phyloP scores from a whole-genome alignment of 2,329 filamentous ascomycete species.

The Canariomyces notabilis region DNA sequence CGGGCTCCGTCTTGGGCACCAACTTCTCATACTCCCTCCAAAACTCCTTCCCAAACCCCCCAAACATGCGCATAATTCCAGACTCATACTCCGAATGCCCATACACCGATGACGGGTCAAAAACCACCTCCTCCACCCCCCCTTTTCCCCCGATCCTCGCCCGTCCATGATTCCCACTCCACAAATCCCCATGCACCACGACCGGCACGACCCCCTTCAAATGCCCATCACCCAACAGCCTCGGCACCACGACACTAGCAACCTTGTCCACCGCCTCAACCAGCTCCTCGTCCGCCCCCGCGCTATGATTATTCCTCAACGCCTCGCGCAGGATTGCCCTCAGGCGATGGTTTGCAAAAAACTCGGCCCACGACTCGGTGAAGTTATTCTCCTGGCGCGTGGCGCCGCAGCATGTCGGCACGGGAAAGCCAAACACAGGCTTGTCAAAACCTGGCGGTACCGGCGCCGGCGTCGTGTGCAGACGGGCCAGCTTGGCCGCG shows the following conservation, averaged over 20 bases:
- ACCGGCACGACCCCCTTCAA: slow-evolving; percentile 67
- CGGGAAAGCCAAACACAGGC: slow-evolving; percentile 77
- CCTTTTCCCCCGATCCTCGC: slow-evolving; percentile 56
- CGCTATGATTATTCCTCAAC: slow-evolving; percentile 55
- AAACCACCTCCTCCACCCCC: slow-evolving; percentile 68
- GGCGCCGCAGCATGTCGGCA: slow-evolving; percentile 79
- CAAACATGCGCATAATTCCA: slow-evolving; percentile 96
- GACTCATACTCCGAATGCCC: slow-evolving; percentile 86
- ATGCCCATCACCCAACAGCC: slow-evolving; percentile 65
- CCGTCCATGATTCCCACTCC: slow-evolving; percentile 75
- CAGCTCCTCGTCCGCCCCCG: slow-evolving; percentile 60
- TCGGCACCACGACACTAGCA: slow-evolving; percentile 62
- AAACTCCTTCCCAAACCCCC: slow-evolving; percentile 70
- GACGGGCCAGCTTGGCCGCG: slow-evolving; percentile 68
- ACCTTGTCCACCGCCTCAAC: slow-evolving; percentile 59
- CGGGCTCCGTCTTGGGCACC: slow-evolving; percentile 74
- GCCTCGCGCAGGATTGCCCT: slow-evolving; percentile 57
- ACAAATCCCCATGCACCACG: slow-evolving; percentile 86
- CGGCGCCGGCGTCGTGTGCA: slow-evolving; percentile 74
- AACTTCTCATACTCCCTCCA: slow-evolving; percentile 71
- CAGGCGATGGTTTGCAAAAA: slow-evolving; percentile 74
- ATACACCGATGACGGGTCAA: slow-evolving; percentile 75
- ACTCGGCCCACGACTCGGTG: slow-evolving; percentile 71
- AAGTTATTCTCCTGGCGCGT: slow-evolving; percentile 77
- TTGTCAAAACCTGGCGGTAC: slow-evolving; percentile 51